These are phyloP conservation scores for Salvia splendens DNA, from an alignment of 257 asterid species.

Conservation along the genomic window DNA sequence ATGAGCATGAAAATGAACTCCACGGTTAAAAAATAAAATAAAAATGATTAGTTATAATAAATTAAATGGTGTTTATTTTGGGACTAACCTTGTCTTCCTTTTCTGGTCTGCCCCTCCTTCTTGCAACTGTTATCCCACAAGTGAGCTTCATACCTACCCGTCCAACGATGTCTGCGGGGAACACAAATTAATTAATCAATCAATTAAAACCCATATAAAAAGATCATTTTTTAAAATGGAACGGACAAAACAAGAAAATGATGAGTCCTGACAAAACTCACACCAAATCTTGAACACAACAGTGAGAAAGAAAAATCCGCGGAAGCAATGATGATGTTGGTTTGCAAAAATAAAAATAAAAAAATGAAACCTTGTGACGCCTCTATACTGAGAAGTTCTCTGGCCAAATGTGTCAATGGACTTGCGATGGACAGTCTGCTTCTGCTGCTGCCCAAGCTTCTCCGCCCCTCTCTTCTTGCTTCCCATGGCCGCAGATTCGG, in stretches of 20 bases:
- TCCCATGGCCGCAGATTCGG: constrained; percentile 42
- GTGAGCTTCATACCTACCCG: constrained; percentile 64
- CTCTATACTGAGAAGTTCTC: constrained; percentile 96
- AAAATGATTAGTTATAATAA: background rate
- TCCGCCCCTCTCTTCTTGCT: constrained; percentile 66
- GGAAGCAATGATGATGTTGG: background rate
- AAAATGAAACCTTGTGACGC: constrained; percentile 69
- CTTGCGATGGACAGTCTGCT: constrained; percentile 81
- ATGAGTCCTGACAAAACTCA: constrained; percentile 31
- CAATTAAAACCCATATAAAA: background rate
- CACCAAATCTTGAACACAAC: constrained; percentile 45
- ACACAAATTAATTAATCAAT: background rate
- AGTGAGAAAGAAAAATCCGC: background rate
- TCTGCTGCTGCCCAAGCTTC: constrained; percentile 45
- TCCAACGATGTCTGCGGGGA: constrained; percentile 52
- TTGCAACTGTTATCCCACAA: constrained; percentile 62
- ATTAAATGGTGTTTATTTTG: background rate
- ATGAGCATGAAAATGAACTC: constrained; percentile 2
- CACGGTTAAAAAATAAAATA: background rate
- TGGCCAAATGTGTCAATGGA: constrained; percentile 96
- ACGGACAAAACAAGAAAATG: constrained; percentile 27
- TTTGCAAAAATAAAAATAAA: too few relatives aligned
- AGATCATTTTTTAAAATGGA: background rate
- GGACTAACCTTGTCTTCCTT: constrained; percentile 59
- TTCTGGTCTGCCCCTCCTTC: constrained; percentile 58